Conservation (phyloP, 139 green algal species). For the Chlamydomonas sp. region DNA sequence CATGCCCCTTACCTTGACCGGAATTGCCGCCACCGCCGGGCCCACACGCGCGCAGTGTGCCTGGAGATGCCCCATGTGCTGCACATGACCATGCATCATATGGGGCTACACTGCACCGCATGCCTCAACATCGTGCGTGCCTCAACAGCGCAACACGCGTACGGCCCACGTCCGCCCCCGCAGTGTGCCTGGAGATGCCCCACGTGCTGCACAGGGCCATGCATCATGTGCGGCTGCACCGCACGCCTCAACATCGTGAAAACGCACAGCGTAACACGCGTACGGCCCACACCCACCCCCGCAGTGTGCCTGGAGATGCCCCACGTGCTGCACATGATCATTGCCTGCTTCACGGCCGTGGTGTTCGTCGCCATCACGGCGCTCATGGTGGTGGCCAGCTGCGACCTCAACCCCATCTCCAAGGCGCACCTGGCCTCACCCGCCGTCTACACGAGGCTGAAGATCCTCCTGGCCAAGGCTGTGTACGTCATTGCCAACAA, state of each 20-base stretch:
- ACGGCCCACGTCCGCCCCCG: not conserved
- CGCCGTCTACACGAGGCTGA: not conserved
- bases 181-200: slow-evolving; percentile 26
- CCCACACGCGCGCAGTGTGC: not conserved
- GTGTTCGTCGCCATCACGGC: slow-evolving; percentile 21
- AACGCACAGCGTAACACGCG: no score
- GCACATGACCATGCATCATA: not conserved
- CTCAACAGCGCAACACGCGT: no score
- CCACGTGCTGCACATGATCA: slow-evolving; percentile 35
- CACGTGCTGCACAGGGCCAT: no score
- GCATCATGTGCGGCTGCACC: no score
- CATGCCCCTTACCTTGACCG: not conserved
- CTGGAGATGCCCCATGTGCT: slow-evolving; percentile 16
- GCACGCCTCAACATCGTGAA: no score
- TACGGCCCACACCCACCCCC: not conserved
- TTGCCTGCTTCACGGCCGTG: not conserved
- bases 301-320: slow-evolving; percentile 36
- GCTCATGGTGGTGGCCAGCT: not conserved
- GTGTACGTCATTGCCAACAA: not conserved
- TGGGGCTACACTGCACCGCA: no score
- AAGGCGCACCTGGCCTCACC: slow-evolving; percentile 13
- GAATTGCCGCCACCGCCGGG: not conserved
- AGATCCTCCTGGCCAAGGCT: slow-evolving; percentile 21
- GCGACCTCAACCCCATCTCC: slow-evolving; percentile 15
- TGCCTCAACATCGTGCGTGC: not conserved